Base-by-base conservation (phyloP, 805 yeast genomes). In the Kodamaea sagamina region DNA sequence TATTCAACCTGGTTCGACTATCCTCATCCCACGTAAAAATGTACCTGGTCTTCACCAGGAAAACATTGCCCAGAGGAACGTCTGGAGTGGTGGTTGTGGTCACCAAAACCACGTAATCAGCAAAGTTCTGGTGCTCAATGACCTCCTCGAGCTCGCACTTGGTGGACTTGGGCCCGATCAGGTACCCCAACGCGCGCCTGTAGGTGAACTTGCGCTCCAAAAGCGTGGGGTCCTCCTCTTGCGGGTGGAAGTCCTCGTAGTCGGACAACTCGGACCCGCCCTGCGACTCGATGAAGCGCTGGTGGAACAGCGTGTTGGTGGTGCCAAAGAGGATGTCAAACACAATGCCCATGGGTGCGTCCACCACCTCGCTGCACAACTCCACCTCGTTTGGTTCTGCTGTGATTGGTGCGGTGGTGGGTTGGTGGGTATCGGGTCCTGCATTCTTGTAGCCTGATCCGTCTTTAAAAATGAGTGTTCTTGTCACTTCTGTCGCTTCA, bases 151-250 rank as follows among this genome's bases (percentile, higher is more conserved):
- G 82, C 12, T 70, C 59, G 66, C 92, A 85, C 45, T 65, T 65
- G 0, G 95, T 85, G 51, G 84, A 85, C 51, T 83, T 84, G 5
- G 93, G 93, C 0, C 92, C 93, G 43, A 86, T 79, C 0, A 87
- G 75, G 2, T 78, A 82, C 39, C 74, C 69, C 32, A 86, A 64
- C 1, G 92, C 90, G 52, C 85, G 82, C 1, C 69, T 70, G 55
- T 83, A 86, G 0, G 72, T 59, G 50, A 79, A 86, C 6, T 65
- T 62, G 53, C 95, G 68, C 43, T 67, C 65, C 32, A 55, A 42
- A 53, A 55, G 50, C 41, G 61, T 43, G 65, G 76, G 49, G 52
- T 63, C 31, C 5, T 78, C 65, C 2, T 74, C 72, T 43, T 41
- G 48, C 0, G 67, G 64, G n/a, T 50, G 52, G 42, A 74, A 72